Evolutionary conservation across 345 rosid genomes (phyloP).

Genomic region (Eucalyptus erythrocorys): DNA sequence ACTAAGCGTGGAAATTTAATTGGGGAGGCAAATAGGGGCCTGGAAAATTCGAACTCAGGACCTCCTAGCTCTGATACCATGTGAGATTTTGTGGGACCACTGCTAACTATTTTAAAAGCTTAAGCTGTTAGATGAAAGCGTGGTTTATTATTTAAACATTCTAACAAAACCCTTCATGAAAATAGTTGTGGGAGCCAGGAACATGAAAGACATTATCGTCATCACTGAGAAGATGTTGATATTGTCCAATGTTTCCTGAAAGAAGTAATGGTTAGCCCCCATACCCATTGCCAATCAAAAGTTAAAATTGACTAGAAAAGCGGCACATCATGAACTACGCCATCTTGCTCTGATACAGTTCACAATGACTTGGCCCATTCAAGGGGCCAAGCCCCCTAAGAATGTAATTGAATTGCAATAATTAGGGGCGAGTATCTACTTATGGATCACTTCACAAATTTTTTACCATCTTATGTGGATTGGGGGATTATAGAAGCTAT

Average conservation of each 20-base stretch:
- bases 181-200: conserved; percentile 61
- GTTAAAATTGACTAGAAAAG: background rate
- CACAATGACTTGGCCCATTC: background rate
- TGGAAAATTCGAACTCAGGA: too few species aligned
- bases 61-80: too few species aligned
- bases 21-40: too few species aligned
- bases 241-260: conserved; percentile 75
- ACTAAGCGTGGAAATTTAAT: too few species aligned
- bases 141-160: too few species aligned
- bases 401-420: background rate
- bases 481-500: background rate
- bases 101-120: too few species aligned
- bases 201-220: conserved; percentile 53
- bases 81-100: too few species aligned
- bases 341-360: background rate
- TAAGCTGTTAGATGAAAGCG: too few species aligned
- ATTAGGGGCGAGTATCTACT: background rate
- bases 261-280: background rate
- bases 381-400: background rate
- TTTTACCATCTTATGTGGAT: background rate
- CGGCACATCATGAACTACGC: background rate
- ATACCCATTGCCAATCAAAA: background rate
- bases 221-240: conserved; percentile 77
- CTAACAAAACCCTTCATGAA: conserved; percentile 57
- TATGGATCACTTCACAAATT: background rate